phyloP scores from a whole-genome alignment of 1,284 basidiomycete species.

The Gomphus bonarii region DNA sequence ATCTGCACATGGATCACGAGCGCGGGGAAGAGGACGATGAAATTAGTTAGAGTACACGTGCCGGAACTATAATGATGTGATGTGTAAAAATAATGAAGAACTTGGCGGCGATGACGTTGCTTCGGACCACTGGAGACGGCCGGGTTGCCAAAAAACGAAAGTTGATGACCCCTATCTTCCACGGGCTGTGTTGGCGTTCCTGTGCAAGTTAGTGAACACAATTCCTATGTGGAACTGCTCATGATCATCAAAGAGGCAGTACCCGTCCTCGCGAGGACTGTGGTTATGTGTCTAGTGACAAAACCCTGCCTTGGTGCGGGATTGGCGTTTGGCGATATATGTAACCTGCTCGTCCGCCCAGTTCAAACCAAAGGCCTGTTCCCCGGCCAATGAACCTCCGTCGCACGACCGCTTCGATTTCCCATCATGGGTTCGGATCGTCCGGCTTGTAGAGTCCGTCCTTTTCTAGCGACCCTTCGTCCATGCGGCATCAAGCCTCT shows the following conservation, averaged over 20 bases:
- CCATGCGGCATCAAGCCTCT: not conserved
- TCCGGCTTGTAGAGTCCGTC: not conserved
- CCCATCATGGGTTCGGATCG: not conserved
- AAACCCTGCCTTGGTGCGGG: too few relatives aligned
- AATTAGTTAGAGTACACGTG: too few relatives aligned
- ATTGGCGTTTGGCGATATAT: not conserved
- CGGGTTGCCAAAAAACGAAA: too few relatives aligned
- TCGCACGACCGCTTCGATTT: not conserved
- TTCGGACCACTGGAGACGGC: too few relatives aligned
- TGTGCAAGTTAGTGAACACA: too few relatives aligned
- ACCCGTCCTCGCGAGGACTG: not conserved
- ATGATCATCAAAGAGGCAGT: not conserved
- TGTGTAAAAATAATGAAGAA: too few relatives aligned
- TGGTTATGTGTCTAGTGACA: too few relatives aligned
- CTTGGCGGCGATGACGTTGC: not conserved
- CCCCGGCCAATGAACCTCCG: not conserved
- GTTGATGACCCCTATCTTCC: too few relatives aligned
- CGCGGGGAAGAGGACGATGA: slow-evolving; percentile 2
- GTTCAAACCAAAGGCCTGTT: not conserved
- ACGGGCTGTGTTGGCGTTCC: too few relatives aligned
- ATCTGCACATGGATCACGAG: slow-evolving; percentile 10
- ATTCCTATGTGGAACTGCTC: too few relatives aligned
- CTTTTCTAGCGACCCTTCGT: not conserved
- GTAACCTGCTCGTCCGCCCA: not conserved
- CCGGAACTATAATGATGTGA: too few relatives aligned